These are phyloP conservation scores for Boechera stricta DNA, from an alignment of 345 rosid species.

Conservation along the genomic window DNA sequence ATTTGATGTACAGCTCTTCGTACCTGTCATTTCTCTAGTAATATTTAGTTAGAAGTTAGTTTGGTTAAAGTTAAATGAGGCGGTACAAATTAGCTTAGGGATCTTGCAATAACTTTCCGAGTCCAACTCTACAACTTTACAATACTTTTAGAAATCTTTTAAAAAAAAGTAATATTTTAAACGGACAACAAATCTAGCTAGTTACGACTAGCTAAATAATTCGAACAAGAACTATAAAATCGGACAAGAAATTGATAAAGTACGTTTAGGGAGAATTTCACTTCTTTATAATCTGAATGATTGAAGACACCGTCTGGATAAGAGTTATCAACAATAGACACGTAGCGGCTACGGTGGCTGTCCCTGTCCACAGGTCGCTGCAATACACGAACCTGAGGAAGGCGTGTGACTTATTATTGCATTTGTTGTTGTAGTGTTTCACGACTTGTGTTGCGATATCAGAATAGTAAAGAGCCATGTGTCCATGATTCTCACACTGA, in stretches of 20 bases:
- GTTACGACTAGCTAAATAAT: slow-evolving; percentile 2
- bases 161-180: background rate
- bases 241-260: background rate
- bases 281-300: background rate
- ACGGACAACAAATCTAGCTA: background rate
- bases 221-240: background rate
- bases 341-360: slow-evolving; percentile 3
- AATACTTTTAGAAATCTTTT: background rate
- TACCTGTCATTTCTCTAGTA: no score
- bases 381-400: slow-evolving; percentile 32
- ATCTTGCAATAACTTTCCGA: background rate
- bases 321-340: slow-evolving; percentile 4
- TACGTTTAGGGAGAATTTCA: background rate
- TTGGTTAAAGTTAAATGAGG: background rate
- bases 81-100: background rate
- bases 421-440: background rate
- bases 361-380: slow-evolving; percentile 27
- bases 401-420: slow-evolving; percentile 1
- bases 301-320: slow-evolving; percentile 4
- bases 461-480: background rate
- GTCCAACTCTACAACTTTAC: background rate
- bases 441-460: background rate
- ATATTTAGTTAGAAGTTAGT: no score
- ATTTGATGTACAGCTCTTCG: no score
- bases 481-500: background rate